phyloP scores from a whole-genome alignment of 225 moss, liverwort and hornwort genomes.

The Thuidium tamariscinum region DNA sequence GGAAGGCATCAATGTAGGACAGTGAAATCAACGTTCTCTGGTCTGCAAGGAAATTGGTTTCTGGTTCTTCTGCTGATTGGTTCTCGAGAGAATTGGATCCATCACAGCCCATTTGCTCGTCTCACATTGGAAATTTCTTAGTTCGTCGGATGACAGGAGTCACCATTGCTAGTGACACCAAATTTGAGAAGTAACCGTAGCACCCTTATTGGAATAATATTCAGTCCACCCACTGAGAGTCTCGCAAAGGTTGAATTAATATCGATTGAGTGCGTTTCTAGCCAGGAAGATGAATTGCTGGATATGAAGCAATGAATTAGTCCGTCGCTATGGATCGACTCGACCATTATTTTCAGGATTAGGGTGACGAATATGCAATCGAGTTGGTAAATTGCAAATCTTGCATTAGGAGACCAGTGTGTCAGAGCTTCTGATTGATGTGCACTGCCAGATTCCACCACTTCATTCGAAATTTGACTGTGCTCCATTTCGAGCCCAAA shows the following conservation, averaged over 20 bases:
- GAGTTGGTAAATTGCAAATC: too few relatives aligned
- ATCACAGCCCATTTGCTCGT: neutral
- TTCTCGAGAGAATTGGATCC: neutral
- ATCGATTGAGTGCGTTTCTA: neutral
- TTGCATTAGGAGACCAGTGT: too few relatives aligned
- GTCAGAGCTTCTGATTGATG: neutral
- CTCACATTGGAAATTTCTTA: neutral
- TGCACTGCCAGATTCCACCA: neutral
- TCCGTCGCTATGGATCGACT: too few relatives aligned
- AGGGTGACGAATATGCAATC: too few relatives aligned
- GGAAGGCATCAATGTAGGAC: neutral
- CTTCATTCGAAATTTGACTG: neutral
- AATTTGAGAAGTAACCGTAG: neutral
- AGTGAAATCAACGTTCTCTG: neutral
- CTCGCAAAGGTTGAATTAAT: neutral
- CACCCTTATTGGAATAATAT: neutral
- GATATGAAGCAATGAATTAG: too few relatives aligned
- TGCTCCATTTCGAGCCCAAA: neutral
- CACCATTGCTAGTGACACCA: neutral
- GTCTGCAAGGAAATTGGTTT: neutral
- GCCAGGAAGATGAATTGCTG: neutral
- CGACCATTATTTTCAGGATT: too few relatives aligned
- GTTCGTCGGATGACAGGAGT: accelerated
- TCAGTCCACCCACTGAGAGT: neutral
- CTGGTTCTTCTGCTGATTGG: neutral